Base-by-base conservation (phyloP, 2,329 filamentous ascomycete genomes). In the Rugonectria rugulosa region DNA sequence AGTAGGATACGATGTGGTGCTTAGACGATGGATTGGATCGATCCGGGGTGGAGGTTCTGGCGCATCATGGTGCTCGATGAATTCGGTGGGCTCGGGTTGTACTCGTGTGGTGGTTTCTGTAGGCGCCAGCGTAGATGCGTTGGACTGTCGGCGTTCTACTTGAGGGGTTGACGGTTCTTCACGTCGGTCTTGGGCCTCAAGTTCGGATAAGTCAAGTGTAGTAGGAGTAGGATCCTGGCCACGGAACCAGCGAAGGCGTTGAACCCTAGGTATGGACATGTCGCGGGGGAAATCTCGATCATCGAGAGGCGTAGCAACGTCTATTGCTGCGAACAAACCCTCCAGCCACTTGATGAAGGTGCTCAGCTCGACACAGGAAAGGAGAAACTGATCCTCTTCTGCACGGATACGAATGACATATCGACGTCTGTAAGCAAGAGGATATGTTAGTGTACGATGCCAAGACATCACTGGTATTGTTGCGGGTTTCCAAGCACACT, bases 371-470 rank as follows among this genome's bases (percentile, higher is more conserved):
- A 84, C 75, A 60, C 88, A 88, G 3, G 87, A 87, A 7, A 92
- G 74, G 17, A 92, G 74, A 56, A 92, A 87, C 67, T 92, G 90
- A 62, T 92, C 88, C 2, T 86, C 85, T 72, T 92, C 89, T 26
- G 86, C 82, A 23, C 90, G 82, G 56, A 92, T 69, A n/a, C 89
- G 85, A 57, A 92, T 85, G 11, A 89, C 87, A 69, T 88, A 88
- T 51, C 81, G 80, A 46, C 82, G 80, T 67, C 82, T 85, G 52
- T 3, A 50, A 56, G 46, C 20, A 52, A 23, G 10, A 19, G 8
- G 14, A 19, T 23, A 3, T 24, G 27, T 38, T 15, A 11, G 40
- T 23, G 20, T n/a, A n/a, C n/a, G n/a, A n/a, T n/a, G n/a, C n/a
- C n/a, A n/a, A n/a, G n/a, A n/a, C n/a, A n/a, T n/a, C n/a, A n/a